Evolutionary conservation across 257 asterid genomes (phyloP), one percentile per base, ranked within the genome.

Genomic region (Penstemon davidsonii): DNA sequence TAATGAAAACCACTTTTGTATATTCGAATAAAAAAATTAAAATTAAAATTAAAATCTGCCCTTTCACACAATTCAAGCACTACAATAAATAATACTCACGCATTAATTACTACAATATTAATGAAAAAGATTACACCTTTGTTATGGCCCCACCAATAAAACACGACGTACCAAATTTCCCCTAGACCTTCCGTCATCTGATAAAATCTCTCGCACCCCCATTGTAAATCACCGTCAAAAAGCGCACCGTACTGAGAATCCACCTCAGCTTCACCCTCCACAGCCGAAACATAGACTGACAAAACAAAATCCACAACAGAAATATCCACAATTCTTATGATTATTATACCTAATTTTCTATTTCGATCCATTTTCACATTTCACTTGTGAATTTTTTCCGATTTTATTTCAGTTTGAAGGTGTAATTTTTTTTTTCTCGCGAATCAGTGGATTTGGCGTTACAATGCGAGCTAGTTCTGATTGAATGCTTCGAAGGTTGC

Each of bases 231-330:
- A 72, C 75, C 67, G 75, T 60, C 51, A 50, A 40, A 57, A 77
- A 68, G 78, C 78, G 68, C 73, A 69, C 65, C 60, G 70, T 69
- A 64, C 76, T 73, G 76, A 41, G 56, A 77, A 40, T 78, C 79
- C 79, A 74, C 76, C 77, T 78, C 79, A 78, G 79, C 82, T 66
- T 68, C 76, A 55, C 73, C 68, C 70, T 37, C 47, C 69, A 46
- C 57, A 19, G 52, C 74, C 67, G 58, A 7, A 68, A 72, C 68
- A 68, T 66, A 75, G 69, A 75, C 76, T 64, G 69, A 44, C 49
- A 69, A 60, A 43, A 60, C 50, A 39, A 41, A 25, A 55, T 9
- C 47, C 36, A 15, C 18, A 15, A 15, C 18, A 15, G 18, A 15
- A 15, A 15, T 15, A 55, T 9, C 47, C 36, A 6, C 11, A 8